Evolutionary conservation across 2,329 filamentous ascomycete species (phyloP), one percentile per base, ranked within the genome.

Genomic region (Xenoacremonium recifei): DNA sequence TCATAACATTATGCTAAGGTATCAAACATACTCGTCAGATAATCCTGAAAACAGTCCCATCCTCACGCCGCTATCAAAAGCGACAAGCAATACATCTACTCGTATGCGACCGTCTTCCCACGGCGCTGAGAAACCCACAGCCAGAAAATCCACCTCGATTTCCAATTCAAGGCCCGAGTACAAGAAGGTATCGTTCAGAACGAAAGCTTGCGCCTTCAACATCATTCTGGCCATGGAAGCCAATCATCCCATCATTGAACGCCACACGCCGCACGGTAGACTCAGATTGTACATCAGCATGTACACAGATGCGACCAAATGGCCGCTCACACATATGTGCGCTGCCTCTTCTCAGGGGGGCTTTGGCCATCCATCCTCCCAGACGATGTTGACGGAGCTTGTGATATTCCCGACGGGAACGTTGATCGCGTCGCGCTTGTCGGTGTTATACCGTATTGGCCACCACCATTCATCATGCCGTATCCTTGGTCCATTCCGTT

Each of bases 271-370:
- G 44, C 45, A 47, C 40, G 37, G 52, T 49, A 29, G 48, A 44
- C 21, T 40, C 36, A 44, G 39, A 31, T 18, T 39, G 37, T 42
- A 49, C 50, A 50, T 45, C 42, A 45, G 41, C 45, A 39, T n/a
- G n/a, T n/a, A 48, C 15, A 49, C 29, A 42, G 23, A 32, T 19
- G 20, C 18, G 20, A 25, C 42, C 21, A 19, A 12, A 37, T 35
- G 39, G 20, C 16, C 23, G 19, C 37, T 55, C 37, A 58, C 13
- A 38, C 55, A 45, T 58, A 58, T 18, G 55, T 58, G 9, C 77
- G 66, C 52, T 78, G 76, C 37, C 77, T 66, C 59, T 80, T 80
- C 53, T 78, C 76, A 46, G 68, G 66, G 2, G 67, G 66, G 49
- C 72, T 72, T 55, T 72, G 70, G 21, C 62, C 59, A 31, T 68